Conservation (phyloP, 140 eudicot genomes). For the Senecio squalidus region DNA sequence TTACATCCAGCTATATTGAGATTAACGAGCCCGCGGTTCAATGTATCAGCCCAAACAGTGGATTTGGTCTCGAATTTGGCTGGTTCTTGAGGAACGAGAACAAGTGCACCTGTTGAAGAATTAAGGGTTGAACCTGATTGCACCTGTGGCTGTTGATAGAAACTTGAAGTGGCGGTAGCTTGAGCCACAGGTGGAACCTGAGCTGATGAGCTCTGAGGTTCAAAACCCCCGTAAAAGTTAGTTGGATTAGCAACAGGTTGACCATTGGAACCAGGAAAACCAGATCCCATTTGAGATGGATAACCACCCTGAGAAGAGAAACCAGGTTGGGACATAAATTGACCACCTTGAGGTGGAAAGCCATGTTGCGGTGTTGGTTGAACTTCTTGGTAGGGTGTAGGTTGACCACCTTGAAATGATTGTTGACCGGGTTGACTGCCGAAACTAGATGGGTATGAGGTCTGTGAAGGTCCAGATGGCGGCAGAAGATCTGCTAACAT, state of each 20-base stretch:
- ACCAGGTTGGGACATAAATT: constrained; percentile 7
- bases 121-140: constrained; percentile 27
- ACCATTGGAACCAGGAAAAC: constrained; percentile 34
- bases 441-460: constrained; percentile 30
- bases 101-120: constrained; percentile 51
- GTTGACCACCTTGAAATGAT: constrained; percentile 21
- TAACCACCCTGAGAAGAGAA: no score
- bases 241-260: constrained; percentile 28
- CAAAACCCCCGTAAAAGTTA: constrained; percentile 41
- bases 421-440: constrained; percentile 22
- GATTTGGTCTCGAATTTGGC: constrained; percentile 89
- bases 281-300: constrained; percentile 42
- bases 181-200: constrained; percentile 27
- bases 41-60: constrained; percentile 92
- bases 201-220: constrained; percentile 32
- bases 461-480: constrained; percentile 49
- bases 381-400: constrained; percentile 15
- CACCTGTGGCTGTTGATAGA: constrained; percentile 28
- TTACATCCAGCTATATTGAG: constrained; percentile 91
- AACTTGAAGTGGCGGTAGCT: constrained; percentile 27
- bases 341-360: constrained; percentile 22
- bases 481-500: constrained; percentile 93
- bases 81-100: constrained; percentile 60
- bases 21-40: constrained; percentile 93
- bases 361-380: background rate